Evolutionary conservation across 495 filamentous ascomycete species (phyloP).

Genomic region (Cetradonia linearis): DNA sequence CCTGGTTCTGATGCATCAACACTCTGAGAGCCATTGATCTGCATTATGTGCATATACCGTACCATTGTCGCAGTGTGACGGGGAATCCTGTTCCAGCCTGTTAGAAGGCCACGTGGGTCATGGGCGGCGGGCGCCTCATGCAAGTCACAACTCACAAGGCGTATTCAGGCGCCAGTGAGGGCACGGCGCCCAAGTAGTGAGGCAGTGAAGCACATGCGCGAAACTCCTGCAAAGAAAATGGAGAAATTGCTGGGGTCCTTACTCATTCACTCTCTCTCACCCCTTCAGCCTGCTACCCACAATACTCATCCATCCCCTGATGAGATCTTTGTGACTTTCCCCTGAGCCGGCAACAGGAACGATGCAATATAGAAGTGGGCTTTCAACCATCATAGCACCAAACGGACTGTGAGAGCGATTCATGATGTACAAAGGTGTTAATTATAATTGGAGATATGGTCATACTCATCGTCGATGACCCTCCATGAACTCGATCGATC

Average conservation of each 20-base stretch:
- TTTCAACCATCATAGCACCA: not conserved
- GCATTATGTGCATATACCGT: no score
- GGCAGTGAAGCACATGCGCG: no score
- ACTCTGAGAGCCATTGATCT: not conserved
- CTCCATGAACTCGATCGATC: constrained; percentile 7
- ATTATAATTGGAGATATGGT: not conserved
- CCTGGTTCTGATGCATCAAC: not conserved
- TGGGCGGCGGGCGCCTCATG: not conserved
- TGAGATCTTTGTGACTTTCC: not conserved
- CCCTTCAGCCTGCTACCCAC: not conserved
- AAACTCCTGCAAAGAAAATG: no score
- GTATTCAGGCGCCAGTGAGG: no score
- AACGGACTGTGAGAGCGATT: no score
- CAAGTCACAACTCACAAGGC: constrained; percentile 1
- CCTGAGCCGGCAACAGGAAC: not conserved
- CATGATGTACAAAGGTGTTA: not conserved
- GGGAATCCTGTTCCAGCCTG: not conserved
- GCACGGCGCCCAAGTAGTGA: no score
- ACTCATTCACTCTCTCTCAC: no score
- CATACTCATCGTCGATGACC: constrained; percentile 7
- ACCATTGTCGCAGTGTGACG: not conserved
- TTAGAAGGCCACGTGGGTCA: not conserved
- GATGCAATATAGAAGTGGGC: not conserved
- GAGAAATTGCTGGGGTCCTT: no score
- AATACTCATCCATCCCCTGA: not conserved